Percentiles rank a stretch among this genome's conserved stretches.
phyloP scores from a whole-genome alignment of 768 basidiomycete genomes.

The Galerina marginata region DNA sequence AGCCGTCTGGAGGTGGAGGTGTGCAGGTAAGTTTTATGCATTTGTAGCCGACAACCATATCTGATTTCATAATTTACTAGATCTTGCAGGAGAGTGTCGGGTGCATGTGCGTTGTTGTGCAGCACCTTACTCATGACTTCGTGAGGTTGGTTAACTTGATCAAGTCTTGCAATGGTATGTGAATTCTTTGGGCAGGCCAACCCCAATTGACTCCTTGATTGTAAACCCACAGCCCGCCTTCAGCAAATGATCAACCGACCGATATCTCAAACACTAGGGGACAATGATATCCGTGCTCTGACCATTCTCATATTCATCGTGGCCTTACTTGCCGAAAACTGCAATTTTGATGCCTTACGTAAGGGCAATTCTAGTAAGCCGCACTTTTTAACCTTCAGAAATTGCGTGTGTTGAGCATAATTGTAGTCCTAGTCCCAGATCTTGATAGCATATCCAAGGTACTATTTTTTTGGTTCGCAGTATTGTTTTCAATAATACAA shows the following conservation, averaged over 20 bases:
- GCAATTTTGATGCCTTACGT: constrained; percentile 82
- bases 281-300: constrained; percentile 58
- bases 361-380: constrained; percentile 61
- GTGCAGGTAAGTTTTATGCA: constrained; percentile 56
- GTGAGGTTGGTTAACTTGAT: constrained; percentile 75
- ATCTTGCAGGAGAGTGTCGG: constrained; percentile 91
- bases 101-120: constrained; percentile 87
- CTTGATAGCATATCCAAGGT: constrained; percentile 66
- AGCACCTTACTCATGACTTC: constrained; percentile 88
- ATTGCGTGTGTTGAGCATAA: background rate
- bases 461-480: background rate
- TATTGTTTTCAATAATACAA: background rate
- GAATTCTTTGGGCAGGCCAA: background rate
- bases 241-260: constrained; percentile 60
- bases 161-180: constrained; percentile 83
- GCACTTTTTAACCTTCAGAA: background rate
- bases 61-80: constrained; percentile 38
- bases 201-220: background rate
- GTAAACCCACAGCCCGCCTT: constrained; percentile 54
- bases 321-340: constrained; percentile 86
- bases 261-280: constrained; percentile 41
- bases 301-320: constrained; percentile 84
- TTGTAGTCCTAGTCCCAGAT: constrained; percentile 58
- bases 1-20: constrained; percentile 73
- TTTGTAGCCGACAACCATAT: background rate